phyloP scores from a whole-genome alignment of 2,329 filamentous ascomycete species.

The Nemania serpens region DNA sequence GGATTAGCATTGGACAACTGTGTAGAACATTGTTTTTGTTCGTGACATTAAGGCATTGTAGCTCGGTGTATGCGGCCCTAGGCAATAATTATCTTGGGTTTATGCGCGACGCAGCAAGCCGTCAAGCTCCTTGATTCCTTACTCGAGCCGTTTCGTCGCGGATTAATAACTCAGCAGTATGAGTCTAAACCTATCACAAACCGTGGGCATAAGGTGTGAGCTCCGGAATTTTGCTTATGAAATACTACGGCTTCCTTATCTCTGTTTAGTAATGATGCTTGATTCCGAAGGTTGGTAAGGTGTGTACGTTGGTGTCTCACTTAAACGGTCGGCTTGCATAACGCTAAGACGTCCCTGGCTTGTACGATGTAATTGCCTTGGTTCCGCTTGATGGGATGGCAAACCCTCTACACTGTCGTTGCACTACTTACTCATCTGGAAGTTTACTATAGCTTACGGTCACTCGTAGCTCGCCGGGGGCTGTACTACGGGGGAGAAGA shows the following conservation, averaged over 20 bases:
- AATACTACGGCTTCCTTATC: neutral
- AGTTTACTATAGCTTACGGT: neutral
- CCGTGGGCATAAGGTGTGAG: neutral
- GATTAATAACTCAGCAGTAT: neutral
- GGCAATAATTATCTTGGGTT: too few relatives aligned
- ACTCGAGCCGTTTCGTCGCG: neutral
- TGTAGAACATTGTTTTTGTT: too few relatives aligned
- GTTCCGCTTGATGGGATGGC: conserved; percentile 1
- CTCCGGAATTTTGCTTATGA: neutral
- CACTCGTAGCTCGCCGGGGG: neutral
- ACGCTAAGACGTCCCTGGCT: conserved; percentile 4
- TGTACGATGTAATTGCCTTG: conserved; percentile 4
- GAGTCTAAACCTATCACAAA: neutral
- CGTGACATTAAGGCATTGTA: too few relatives aligned
- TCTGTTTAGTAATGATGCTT: too few relatives aligned
- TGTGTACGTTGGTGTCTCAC: neutral
- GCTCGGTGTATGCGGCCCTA: too few relatives aligned
- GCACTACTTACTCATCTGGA: neutral
- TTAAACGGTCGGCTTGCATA: neutral
- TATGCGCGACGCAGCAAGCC: neutral
- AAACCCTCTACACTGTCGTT: neutral
- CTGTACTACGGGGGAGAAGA: conserved; percentile 14
- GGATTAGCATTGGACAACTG: too few relatives aligned
- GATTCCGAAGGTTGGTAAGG: too few relatives aligned
- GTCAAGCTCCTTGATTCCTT: neutral